Conservation (phyloP, 2,329 filamentous ascomycete genomes). For the Teratosphaeriaceae sp. region DNA sequence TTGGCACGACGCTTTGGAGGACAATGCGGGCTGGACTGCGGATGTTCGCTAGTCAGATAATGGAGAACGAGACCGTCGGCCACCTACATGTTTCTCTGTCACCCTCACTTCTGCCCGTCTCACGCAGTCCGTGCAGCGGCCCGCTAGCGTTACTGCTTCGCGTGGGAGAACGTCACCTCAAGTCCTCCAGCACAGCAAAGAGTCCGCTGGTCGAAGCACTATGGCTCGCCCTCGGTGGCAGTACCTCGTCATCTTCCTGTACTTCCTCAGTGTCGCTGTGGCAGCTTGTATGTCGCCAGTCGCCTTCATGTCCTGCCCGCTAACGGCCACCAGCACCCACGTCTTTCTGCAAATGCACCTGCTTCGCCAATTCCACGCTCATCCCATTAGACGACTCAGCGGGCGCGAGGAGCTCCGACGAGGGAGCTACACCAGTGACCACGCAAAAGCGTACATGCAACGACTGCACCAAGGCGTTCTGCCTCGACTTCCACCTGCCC, state of each 20-base stretch:
- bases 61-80: conserved; percentile 7
- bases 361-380: conserved; percentile 61
- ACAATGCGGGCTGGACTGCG: conserved; percentile 1
- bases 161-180: too few species aligned
- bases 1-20: conserved; percentile 9
- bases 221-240: conserved; percentile 17
- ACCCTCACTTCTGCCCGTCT: too few species aligned
- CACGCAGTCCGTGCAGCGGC: too few species aligned
- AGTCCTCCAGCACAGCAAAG: too few species aligned
- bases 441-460: conserved; percentile 44
- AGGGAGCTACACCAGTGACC: conserved; percentile 7
- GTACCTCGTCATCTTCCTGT: conserved; percentile 22
- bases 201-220: too few species aligned
- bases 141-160: too few species aligned
- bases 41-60: conserved; percentile 4
- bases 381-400: conserved; percentile 52
- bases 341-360: conserved; percentile 68
- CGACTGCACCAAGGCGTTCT: conserved; percentile 63
- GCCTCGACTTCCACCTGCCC: conserved; percentile 54
- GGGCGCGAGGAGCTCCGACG: too few species aligned
- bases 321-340: conserved; percentile 39
- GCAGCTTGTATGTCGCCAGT: conserved; percentile 36
- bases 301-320: conserved; percentile 1
- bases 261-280: conserved; percentile 33
- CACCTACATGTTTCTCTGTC: not conserved